A percentile compares a stretch with the other conserved stretches of the same genome.
phyloP scores from a whole-genome alignment of 108 stramenopile genomes.

The Discostella stelligeroides region DNA sequence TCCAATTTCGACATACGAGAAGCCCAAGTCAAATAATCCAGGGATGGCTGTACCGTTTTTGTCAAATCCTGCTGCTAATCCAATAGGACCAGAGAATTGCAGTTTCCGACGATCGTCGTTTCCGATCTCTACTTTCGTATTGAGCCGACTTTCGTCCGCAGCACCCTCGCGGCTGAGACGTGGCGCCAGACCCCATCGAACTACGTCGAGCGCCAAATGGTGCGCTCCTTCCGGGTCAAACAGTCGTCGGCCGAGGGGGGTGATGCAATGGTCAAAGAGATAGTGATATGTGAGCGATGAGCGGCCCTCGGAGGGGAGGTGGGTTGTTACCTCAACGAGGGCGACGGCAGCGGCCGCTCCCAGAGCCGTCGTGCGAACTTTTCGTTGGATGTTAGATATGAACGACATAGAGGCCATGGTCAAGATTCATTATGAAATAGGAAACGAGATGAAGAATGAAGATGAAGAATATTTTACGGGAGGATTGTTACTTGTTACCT shows the following conservation, averaged over 20 bases:
- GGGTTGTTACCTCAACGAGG: constrained; percentile 71
- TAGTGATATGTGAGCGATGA: constrained; percentile 69
- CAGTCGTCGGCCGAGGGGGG: constrained; percentile 61
- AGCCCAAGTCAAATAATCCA: constrained; percentile 82
- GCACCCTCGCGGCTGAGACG: constrained; percentile 11
- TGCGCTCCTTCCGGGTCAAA: constrained; percentile 68
- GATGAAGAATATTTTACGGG: no score
- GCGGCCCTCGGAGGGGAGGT: constrained; percentile 77
- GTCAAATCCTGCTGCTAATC: constrained; percentile 97
- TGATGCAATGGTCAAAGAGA: constrained; percentile 60
- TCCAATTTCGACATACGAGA: constrained; percentile 91
- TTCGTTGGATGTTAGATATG: constrained; percentile 11
- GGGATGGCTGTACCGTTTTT: constrained; percentile 88
- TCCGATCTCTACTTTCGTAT: constrained; percentile 16
- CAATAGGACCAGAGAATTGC: constrained; percentile 74
- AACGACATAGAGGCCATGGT: not conserved
- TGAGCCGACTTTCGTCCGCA: not conserved
- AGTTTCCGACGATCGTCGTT: constrained; percentile 19
- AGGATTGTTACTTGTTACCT: no score
- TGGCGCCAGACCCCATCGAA: constrained; percentile 52
- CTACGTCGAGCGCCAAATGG: constrained; percentile 57
- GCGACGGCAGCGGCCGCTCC: constrained; percentile 21
- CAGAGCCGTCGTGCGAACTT: constrained; percentile 23
- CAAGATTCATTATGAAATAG: not conserved
- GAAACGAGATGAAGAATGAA: not conserved